A percentile compares a stretch with the other conserved stretches of the same genome.
phyloP scores from a whole-genome alignment of 495 filamentous ascomycete species.

The Penicillium coprophilum region DNA sequence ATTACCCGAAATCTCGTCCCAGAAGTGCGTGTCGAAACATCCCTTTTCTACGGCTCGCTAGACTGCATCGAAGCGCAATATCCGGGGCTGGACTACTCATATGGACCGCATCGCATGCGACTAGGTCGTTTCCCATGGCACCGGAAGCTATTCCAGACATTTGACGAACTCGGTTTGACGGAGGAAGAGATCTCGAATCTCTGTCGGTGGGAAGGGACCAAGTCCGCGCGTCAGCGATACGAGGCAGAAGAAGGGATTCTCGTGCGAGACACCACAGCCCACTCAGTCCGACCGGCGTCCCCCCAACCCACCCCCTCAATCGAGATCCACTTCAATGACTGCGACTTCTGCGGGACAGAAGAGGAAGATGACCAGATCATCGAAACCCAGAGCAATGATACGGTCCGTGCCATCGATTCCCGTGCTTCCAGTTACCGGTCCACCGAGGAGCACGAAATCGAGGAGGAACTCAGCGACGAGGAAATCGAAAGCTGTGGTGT shows the following conservation, averaged over 20 bases:
- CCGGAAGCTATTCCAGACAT: conserved; percentile 74
- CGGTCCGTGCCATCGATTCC: conserved; percentile 25
- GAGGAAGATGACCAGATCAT: conserved; percentile 31
- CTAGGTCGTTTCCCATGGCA: conserved; percentile 81
- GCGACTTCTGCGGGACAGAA: conserved; percentile 31
- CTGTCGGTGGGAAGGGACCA: conserved; percentile 93
- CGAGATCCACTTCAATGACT: conserved; percentile 35
- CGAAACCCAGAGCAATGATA: conserved; percentile 29
- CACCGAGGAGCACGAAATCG: conserved; percentile 38
- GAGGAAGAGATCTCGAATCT: conserved; percentile 70
- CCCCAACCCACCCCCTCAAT: conserved; percentile 35
- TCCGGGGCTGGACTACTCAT: conserved; percentile 84
- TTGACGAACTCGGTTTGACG: conserved; percentile 77
- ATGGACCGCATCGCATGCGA: conserved; percentile 77
- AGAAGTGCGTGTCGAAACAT: conserved; percentile 83
- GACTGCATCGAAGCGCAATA: conserved; percentile 88
- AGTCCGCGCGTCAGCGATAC: conserved; percentile 81
- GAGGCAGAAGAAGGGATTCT: conserved; percentile 71
- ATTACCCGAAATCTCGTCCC: conserved; percentile 71
- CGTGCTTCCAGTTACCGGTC: conserved; percentile 23
- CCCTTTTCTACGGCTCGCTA: conserved; percentile 80
- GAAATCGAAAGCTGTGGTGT: conserved; percentile 70
- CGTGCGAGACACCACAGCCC: conserved; percentile 77
- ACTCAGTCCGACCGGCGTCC: conserved; percentile 55
- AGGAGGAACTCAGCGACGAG: conserved; percentile 64